A percentile compares a stretch with the other conserved stretches of the same genome.
These are phyloP conservation scores for Saturnispora kantuleensis DNA, from an alignment of 805 yeast genomes.

Conservation along the genomic window DNA sequence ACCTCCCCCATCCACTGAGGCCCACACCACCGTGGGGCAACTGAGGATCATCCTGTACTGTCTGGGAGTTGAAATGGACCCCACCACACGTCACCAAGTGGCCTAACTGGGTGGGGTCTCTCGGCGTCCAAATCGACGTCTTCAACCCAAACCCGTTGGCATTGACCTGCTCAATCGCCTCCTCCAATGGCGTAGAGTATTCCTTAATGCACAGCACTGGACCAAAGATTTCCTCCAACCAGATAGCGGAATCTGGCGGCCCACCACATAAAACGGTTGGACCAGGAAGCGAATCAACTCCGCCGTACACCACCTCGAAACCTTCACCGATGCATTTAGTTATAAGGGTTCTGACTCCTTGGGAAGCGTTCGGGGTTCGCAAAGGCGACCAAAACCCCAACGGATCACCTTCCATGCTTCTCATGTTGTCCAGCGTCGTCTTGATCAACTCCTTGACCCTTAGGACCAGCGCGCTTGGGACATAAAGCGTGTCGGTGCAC, in stretches of 20 bases:
- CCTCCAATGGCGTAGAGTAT: constrained; percentile 16
- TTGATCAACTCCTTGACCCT: constrained; percentile 19
- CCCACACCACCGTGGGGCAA: constrained; percentile 39
- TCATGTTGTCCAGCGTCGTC: constrained; percentile 9
- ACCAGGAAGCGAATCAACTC: not conserved
- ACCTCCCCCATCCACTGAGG: constrained; percentile 33
- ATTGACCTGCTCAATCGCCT: constrained; percentile 22
- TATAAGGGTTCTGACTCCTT: no score
- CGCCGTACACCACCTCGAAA: not conserved
- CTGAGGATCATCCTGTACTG: constrained; percentile 19
- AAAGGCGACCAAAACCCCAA: constrained; percentile 18
- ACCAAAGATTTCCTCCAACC: constrained; percentile 32
- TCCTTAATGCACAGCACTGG: constrained; percentile 30
- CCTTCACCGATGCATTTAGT: no score
- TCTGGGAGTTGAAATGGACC: constrained; percentile 26
- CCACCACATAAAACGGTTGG: constrained; percentile 30
- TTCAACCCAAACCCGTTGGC: constrained; percentile 29
- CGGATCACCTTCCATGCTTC: constrained; percentile 7
- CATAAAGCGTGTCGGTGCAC: constrained; percentile 32
- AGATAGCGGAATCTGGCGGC: constrained; percentile 23
- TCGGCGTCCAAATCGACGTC: constrained; percentile 32
- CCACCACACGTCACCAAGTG: constrained; percentile 29
- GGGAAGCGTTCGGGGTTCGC: constrained; percentile 17
- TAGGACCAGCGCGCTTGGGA: constrained; percentile 29
- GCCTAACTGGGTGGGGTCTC: not conserved